phyloP scores from a whole-genome alignment of 495 filamentous ascomycete species.

The Aspergillus cavernicola region DNA sequence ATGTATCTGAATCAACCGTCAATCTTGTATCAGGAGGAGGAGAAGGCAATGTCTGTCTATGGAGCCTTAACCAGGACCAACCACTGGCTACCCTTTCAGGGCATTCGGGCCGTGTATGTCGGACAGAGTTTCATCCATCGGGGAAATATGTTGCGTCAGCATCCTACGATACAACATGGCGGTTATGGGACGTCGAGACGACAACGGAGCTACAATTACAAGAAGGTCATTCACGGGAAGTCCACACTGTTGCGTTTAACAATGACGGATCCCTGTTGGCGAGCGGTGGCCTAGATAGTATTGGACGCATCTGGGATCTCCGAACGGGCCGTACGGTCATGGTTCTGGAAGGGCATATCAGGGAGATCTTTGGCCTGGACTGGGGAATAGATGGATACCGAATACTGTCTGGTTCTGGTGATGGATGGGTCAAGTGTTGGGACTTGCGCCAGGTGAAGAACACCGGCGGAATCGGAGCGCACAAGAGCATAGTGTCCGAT shows the following conservation, averaged over 20 bases:
- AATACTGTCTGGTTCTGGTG: conserved; percentile 82
- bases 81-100: conserved; percentile 81
- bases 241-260: conserved; percentile 85
- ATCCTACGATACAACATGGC: conserved; percentile 95
- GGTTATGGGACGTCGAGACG: conserved; percentile 89
- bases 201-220: conserved; percentile 81
- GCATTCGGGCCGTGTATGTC: conserved; percentile 81
- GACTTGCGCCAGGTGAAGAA: conserved; percentile 85
- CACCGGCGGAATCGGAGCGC: conserved; percentile 81
- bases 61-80: conserved; percentile 79
- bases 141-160: conserved; percentile 88
- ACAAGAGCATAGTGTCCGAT: conserved; percentile 88
- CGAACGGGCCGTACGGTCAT: conserved; percentile 91
- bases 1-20: conserved; percentile 66
- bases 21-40: conserved; percentile 91
- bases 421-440: conserved; percentile 98
- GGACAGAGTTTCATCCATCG: conserved; percentile 92
- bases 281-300: conserved; percentile 87
- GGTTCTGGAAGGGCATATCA: conserved; percentile 91
- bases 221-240: conserved; percentile 91
- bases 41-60: conserved; percentile 85
- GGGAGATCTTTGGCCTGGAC: conserved; percentile 86
- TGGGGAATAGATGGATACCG: conserved; percentile 91
- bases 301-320: conserved; percentile 95
- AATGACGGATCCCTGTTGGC: conserved; percentile 86